Evolutionary conservation across 2,329 filamentous ascomycete genomes (phyloP).

Genomic region (Botryosphaeria dothidea): DNA sequence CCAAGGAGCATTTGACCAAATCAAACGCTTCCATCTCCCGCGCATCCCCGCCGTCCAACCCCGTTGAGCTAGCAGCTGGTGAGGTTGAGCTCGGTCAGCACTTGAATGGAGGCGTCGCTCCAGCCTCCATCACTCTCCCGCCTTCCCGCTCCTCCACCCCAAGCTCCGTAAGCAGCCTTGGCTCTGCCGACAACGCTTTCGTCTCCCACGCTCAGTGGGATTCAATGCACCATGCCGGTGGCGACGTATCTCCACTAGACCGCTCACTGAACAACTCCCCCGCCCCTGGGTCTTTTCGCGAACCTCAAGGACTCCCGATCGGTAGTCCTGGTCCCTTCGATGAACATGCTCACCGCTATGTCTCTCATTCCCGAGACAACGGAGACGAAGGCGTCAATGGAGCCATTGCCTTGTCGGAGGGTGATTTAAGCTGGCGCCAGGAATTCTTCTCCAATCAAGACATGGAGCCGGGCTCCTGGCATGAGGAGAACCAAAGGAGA

Average conservation of each 20-base stretch:
- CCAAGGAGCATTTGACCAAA: conserved; percentile 11
- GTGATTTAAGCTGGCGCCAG: conserved; percentile 5
- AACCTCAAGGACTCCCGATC: background rate
- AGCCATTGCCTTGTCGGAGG: conserved; percentile 1
- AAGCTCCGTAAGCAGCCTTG: conserved; percentile 4
- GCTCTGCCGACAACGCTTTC: background rate
- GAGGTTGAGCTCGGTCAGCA: background rate
- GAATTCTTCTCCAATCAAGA: background rate
- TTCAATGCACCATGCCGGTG: background rate
- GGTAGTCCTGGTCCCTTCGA: background rate
- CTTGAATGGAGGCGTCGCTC: background rate
- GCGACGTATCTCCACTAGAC: conserved; percentile 6
- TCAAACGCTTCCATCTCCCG: conserved; percentile 1
- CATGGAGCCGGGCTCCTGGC: background rate
- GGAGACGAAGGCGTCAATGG: background rate
- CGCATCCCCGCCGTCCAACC: background rate
- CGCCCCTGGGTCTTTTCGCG: background rate
- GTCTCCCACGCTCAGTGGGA: background rate
- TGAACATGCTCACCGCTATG: background rate
- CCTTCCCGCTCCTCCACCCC: background rate
- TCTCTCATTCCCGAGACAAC: background rate
- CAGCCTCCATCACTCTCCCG: background rate
- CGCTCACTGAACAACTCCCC: background rate
- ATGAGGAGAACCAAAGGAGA: background rate
- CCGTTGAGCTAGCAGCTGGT: background rate